phyloP scores from a whole-genome alignment of 2,329 filamentous ascomycete species.

The Diaporthe sp. region DNA sequence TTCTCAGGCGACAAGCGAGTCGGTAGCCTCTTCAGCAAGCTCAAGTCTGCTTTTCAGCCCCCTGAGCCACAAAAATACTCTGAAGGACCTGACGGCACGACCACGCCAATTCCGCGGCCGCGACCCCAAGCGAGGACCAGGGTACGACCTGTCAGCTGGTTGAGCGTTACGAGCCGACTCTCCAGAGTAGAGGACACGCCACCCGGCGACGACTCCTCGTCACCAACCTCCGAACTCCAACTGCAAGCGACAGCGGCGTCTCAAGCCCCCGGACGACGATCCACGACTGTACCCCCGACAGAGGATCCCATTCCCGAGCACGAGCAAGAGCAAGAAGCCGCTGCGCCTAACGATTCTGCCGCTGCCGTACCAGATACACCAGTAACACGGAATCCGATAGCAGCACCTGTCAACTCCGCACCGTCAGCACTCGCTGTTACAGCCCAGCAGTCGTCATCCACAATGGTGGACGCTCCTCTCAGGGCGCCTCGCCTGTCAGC shows the following conservation, averaged over 20 bases:
- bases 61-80: conserved; percentile 38
- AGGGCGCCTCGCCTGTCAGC: conserved; percentile 27
- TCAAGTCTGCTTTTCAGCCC: conserved; percentile 47
- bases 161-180: conserved; percentile 39
- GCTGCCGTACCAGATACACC: background rate
- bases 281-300: background rate
- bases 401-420: background rate
- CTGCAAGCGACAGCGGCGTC: conserved; percentile 28
- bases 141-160: conserved; percentile 41
- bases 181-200: conserved; percentile 36
- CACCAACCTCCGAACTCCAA: background rate
- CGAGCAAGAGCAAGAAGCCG: conserved; percentile 9
- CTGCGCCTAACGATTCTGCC: background rate
- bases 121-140: conserved; percentile 44
- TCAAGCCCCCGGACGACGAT: conserved; percentile 16
- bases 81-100: conserved; percentile 35
- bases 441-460: background rate
- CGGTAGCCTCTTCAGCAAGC: conserved; percentile 47
- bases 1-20: conserved; percentile 52
- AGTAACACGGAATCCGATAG: background rate
- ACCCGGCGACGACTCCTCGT: conserved; percentile 1
- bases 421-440: background rate
- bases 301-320: background rate
- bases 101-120: conserved; percentile 35
- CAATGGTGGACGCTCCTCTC: conserved; percentile 37